Evolutionary conservation across 1,284 basidiomycete species (phyloP), one percentile per base, ranked within the genome.

Genomic region (Rhodotorula sp.): DNA sequence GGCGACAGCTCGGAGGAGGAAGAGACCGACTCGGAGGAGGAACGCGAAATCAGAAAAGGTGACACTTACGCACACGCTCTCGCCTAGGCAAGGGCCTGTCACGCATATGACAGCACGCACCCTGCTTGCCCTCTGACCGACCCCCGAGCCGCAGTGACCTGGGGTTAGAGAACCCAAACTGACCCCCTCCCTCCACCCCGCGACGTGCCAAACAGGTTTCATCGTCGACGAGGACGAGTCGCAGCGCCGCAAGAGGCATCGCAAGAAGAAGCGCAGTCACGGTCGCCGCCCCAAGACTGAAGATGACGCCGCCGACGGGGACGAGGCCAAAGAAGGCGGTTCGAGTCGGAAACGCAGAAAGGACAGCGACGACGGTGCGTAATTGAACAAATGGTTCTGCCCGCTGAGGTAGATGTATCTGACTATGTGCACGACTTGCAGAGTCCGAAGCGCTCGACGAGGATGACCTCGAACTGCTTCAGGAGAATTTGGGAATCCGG

Each of bases 401-500:
- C 6, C 19, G 1, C 23, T 10, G 4, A 7, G 8, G n/a, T 15
- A 26, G 54, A 26, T 14, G n/a, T 8, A 57, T 10, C 15, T 6
- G 15, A 49, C 23, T n/a, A 23, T 23, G 28, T 28, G 28, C 28
- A 28, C 28, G 28, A 8, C 59, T 3, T 16, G 50, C 81, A 69
- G 81, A 89, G 43, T 88, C 89, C 70, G 91, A 84, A 47, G 84
- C 85, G n/a, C 83, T 97, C 58, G 94, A 97, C 76, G 95, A 98
- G 66, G 97, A 99, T 79, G 97, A 99, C 79, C 83, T 99, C 66
- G 95, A 95, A 65, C 85, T 99, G 15, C 81, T 99, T 31, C 92
- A 92, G 79, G 97, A 99, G 84, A 99, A 98, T 78, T 93, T 93
- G 5, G 94, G 95, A 15, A 86, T 86, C 28, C 72, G 80, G 12